Conservation (phyloP, 805 yeast genomes). For the Naumovozyma castellii region DNA sequence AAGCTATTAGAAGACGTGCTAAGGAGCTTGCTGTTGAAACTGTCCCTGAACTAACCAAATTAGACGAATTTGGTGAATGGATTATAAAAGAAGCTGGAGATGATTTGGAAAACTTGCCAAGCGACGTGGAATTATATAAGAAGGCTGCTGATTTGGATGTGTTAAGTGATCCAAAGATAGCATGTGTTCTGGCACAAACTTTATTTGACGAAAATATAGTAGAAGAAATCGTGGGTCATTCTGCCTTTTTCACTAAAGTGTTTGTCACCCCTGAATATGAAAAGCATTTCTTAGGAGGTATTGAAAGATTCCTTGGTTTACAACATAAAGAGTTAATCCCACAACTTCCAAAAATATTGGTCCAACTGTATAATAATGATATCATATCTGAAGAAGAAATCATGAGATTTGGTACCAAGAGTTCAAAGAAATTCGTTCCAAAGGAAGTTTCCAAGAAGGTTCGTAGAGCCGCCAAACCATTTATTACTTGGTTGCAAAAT, state of each 20-base stretch:
- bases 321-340: slow-evolving; percentile 66
- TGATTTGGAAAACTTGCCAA: slow-evolving; percentile 53
- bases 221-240: slow-evolving; percentile 63
- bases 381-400: slow-evolving; percentile 76
- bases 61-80: slow-evolving; percentile 87
- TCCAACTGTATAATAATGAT: slow-evolving; percentile 75
- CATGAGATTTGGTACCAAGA: slow-evolving; percentile 74
- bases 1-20: slow-evolving; percentile 89
- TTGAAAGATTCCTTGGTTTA: slow-evolving; percentile 85
- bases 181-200: slow-evolving; percentile 87
- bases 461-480: slow-evolving; percentile 92
- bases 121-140: slow-evolving; percentile 87
- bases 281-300: slow-evolving; percentile 87
- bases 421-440: slow-evolving; percentile 86
- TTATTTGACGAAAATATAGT: slow-evolving; percentile 72
- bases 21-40: slow-evolving; percentile 67
- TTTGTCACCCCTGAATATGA: slow-evolving; percentile 56
- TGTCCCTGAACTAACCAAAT: slow-evolving; percentile 38
- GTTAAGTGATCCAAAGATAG: slow-evolving; percentile 59
- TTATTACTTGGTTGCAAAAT: slow-evolving; percentile 86
- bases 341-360: slow-evolving; percentile 69
- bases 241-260: slow-evolving; percentile 74
- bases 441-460: slow-evolving; percentile 89
- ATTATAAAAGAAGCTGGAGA: slow-evolving; percentile 41
- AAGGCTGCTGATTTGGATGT: slow-evolving; percentile 75